Evolutionary conservation across 176 grass and related monocot genomes (phyloP), one percentile per base, ranked within the genome.

Genomic region (Typha latifolia): DNA sequence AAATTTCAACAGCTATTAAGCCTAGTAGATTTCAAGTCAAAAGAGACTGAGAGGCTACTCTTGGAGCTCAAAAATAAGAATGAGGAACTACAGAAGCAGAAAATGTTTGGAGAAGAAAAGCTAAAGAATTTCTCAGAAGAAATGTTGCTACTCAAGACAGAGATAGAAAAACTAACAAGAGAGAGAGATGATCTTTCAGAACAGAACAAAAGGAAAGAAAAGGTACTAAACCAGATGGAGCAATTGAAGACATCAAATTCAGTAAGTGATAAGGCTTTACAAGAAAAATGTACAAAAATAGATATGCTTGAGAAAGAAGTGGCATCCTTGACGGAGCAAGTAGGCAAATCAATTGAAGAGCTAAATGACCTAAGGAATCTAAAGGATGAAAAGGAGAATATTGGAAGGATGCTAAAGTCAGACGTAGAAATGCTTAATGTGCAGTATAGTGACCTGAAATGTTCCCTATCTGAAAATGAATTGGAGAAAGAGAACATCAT

Each of bases 1-100:
- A 99, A 94, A 69, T 70, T 90, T 64, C 89, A 90, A 37, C 86
- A 99, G 71, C 61, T 99, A 18, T 66, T 99, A 56, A 83, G 63
- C 65, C 75, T 94, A 15, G 70, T 83, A 43, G 79, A 83, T 82
- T 99, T 87, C 70, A 94, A 99, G 85, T 99, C 89, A 2, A 77
- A 83, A 53, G 95, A 94, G 74, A 81, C 57, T 23, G 86, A 94
- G 63, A 86, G 76, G 61, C 84, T 99, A n/a, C 47, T 73, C 16
- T 55, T 66, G 69, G 66, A 90, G 47, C 81, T 90, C 61, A 94
- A 87, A 82, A 82, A 67, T 47, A 93, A 83, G 67, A 83, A 31
- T 16, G 74, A 90, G 0, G 85, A 87, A 61, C 80, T 93, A 56
- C 81, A 93, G 70, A 79, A 78, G 62, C 71, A 78, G 69, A 99